Percentiles rank a stretch among this genome's conserved stretches.
Conservation (phyloP, 441 rosid species). For the Daphne laureola region DNA sequence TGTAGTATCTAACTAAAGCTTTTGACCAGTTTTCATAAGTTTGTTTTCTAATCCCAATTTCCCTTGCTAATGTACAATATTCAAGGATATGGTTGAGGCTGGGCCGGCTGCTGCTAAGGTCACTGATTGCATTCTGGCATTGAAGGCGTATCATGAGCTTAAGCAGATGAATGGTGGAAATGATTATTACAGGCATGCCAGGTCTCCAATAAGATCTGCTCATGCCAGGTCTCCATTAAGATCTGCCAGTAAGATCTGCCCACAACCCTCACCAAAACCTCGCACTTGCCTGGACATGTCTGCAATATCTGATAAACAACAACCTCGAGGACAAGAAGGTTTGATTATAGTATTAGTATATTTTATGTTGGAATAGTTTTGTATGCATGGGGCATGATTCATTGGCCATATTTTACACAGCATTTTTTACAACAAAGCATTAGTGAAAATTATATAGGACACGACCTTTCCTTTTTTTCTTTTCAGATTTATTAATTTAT, state of each 20-base stretch:
- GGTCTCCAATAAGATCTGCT: slow-evolving; percentile 46
- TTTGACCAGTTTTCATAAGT: neutral
- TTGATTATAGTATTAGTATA: slow-evolving; percentile 11
- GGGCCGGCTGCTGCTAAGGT: slow-evolving; percentile 70
- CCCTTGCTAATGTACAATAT: slow-evolving; percentile 6
- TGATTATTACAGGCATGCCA: slow-evolving; percentile 48
- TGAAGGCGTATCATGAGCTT: slow-evolving; percentile 58
- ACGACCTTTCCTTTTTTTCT: too few relatives aligned
- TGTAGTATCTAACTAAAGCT: too few relatives aligned
- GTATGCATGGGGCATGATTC: too few relatives aligned
- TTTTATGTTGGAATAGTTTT: neutral
- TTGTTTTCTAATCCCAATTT: slow-evolving; percentile 3
- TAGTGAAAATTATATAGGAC: too few relatives aligned
- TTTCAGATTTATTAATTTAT: too few relatives aligned
- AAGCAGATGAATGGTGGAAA: slow-evolving; percentile 49
- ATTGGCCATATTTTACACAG: too few relatives aligned
- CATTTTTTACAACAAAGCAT: too few relatives aligned
- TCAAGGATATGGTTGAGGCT: slow-evolving; percentile 67
- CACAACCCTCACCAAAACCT: slow-evolving; percentile 34
- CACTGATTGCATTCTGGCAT: slow-evolving; percentile 79
- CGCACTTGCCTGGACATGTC: slow-evolving; percentile 56
- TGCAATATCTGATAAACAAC: slow-evolving; percentile 26
- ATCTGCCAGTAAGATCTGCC: slow-evolving; percentile 32
- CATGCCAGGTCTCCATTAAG: slow-evolving; percentile 42
- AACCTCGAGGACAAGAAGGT: slow-evolving; percentile 44